phyloP scores from a whole-genome alignment of 2,329 filamentous ascomycete genomes.

The Remersonia thermophila region DNA sequence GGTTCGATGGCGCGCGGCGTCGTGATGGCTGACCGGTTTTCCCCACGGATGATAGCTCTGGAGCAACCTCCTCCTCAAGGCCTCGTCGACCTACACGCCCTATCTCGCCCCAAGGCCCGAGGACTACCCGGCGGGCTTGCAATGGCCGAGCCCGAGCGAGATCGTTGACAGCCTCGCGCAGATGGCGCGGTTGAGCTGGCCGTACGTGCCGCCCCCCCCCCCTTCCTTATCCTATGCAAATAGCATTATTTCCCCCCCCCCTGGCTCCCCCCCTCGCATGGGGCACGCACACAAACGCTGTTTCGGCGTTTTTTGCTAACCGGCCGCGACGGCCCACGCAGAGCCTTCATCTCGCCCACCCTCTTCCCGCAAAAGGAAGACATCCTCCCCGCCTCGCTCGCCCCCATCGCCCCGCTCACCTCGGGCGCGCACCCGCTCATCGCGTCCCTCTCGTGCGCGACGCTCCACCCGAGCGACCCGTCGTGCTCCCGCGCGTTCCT shows the following conservation, averaged over 20 bases:
- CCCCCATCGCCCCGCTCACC: constrained; percentile 62
- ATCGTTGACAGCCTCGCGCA: constrained; percentile 71
- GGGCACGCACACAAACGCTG: no score
- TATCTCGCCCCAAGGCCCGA: constrained; percentile 55
- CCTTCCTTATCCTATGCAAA: background rate
- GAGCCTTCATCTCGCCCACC: constrained; percentile 70
- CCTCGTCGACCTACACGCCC: constrained; percentile 70
- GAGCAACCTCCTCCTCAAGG: constrained; percentile 48
- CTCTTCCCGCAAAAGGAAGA: constrained; percentile 62
- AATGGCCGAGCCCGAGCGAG: constrained; percentile 65
- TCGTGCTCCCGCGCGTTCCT: constrained; percentile 81
- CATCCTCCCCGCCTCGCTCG: constrained; percentile 53
- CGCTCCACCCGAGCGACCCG: constrained; percentile 77
- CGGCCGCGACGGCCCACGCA: no score
- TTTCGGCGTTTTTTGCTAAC: no score
- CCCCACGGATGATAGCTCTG: no score
- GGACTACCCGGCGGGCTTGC: constrained; percentile 50
- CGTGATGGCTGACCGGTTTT: no score
- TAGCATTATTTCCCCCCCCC: no score
- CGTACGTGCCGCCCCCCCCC: constrained; percentile 37
- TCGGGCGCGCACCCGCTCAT: constrained; percentile 79
- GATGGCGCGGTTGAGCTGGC: constrained; percentile 75
- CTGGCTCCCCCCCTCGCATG: no score
- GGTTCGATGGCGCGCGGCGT: background rate
- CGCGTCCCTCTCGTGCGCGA: constrained; percentile 72